Conservation (phyloP, 495 filamentous ascomycete species). For the Chaetomium cochliodes region DNA sequence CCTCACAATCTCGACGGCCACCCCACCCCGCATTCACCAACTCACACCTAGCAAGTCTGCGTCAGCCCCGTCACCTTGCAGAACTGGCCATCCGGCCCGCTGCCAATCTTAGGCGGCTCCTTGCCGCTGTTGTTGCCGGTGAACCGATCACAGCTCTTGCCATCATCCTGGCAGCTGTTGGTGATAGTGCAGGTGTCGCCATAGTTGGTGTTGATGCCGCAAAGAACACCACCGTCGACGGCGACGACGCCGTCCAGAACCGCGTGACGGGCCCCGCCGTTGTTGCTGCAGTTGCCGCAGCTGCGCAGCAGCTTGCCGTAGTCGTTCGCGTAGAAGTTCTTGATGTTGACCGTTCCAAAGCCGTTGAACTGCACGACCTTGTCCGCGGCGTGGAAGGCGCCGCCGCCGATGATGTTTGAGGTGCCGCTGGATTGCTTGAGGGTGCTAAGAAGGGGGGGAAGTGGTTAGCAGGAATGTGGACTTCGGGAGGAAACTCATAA, state of each 20-base stretch:
- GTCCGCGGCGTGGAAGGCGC: conserved; percentile 56
- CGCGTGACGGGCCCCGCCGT: conserved; percentile 44
- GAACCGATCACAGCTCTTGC: conserved; percentile 44
- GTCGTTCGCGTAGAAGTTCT: conserved; percentile 52
- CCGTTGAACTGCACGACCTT: conserved; percentile 39
- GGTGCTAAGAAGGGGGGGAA: conserved; percentile 17
- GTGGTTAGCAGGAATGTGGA: neutral
- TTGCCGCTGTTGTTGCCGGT: conserved; percentile 45
- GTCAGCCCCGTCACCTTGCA: conserved; percentile 21
- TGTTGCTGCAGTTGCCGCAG: conserved; percentile 55
- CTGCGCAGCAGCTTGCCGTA: conserved; percentile 56
- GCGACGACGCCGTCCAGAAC: conserved; percentile 52
- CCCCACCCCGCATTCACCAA: neutral
- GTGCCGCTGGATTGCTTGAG: conserved; percentile 31
- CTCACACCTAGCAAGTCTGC: neutral
- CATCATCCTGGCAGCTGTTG: conserved; percentile 33
- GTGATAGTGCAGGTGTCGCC: conserved; percentile 45
- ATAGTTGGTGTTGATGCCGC: conserved; percentile 55
- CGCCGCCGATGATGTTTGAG: conserved; percentile 55
- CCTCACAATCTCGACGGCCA: too few species aligned
- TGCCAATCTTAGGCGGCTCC: conserved; percentile 40
- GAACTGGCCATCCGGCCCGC: conserved; percentile 28
- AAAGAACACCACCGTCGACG: conserved; percentile 44
- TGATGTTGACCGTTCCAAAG: conserved; percentile 44
- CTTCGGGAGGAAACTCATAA: too few species aligned